Base-by-base conservation (phyloP, 331 rosid genomes). In the Telfairia occidentalis region DNA sequence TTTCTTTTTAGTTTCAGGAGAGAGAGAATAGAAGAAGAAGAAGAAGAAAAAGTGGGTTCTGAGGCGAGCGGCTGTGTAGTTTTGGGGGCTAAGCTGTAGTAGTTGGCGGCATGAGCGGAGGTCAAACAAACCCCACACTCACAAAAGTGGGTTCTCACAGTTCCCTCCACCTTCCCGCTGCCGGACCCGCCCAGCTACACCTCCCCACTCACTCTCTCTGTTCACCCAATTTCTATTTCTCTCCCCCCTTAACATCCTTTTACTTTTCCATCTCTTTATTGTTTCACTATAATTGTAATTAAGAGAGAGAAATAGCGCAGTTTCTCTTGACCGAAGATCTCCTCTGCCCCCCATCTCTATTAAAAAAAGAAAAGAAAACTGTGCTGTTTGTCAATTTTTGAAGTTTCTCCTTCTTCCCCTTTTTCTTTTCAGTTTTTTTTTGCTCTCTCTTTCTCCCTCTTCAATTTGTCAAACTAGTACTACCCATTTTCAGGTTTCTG, bases 381-480 rank as follows among this genome's bases (percentile, higher is more conserved):
- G 73, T 40, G 34, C 34, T 66, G 73, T 66, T 66, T 42, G 73
- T 40, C 73, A 66, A 66, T 21, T 24, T 40, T 66, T 42, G 49
- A 66, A 32, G 50, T 23, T 40, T 38, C 49, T 53, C 35, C 18
- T 66, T 66, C 34, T 59, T 29, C 67, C 64, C 18, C n/a, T 57
- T 57, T 9, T 32, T 40, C 10, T 40, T 59, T 30, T 63, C 28
- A 18, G 48, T 29, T 63, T 63, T 63, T 35, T 34, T 35, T 32
- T 54, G 61, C 61, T 60, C 42, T 60, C 69, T 32, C 46, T 35
- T 48, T 63, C 7, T 16, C 24, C 7, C n/a, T 13, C 45, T 66
- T 40, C 50, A n/a, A 66, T 37, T 66, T 66, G 73, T 66, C 52
- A 40, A 66, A 66, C 73, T n/a, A n/a, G n/a, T n/a, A n/a, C n/a